Evolutionary conservation across 495 filamentous ascomycete genomes (phyloP).

Genomic region (Parmelia sp.): DNA sequence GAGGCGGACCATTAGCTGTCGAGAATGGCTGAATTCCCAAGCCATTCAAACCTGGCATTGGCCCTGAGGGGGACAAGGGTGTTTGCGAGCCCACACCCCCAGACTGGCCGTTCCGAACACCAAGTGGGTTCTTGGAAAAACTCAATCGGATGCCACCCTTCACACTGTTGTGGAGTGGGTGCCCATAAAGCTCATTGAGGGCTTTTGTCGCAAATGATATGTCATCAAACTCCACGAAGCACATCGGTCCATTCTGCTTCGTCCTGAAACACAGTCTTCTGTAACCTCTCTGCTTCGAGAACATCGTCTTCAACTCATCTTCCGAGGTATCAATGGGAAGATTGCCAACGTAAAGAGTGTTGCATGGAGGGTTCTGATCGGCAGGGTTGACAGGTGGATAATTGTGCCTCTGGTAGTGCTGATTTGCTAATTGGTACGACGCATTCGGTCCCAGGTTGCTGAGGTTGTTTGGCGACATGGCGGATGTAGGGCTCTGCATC

Average conservation of each 20-base stretch:
- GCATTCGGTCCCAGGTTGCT: conserved; percentile 38
- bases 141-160: conserved; percentile 97
- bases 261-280: conserved; percentile 96
- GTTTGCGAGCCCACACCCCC: conserved; percentile 48
- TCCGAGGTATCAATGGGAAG: conserved; percentile 90
- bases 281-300: conserved; percentile 90
- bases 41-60: conserved; percentile 42
- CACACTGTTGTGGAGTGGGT: conserved; percentile 81
- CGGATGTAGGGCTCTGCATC: conserved; percentile 48
- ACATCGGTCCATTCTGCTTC: conserved; percentile 98
- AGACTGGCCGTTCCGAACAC: conserved; percentile 74
- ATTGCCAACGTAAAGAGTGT: conserved; percentile 96
- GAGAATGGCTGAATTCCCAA: conserved; percentile 61
- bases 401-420: conserved; percentile 58
- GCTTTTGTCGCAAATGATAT: conserved; percentile 89
- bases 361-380: conserved; percentile 96
- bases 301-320: conserved; percentile 92
- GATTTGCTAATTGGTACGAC: conserved; percentile 50
- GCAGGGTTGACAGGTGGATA: conserved; percentile 90
- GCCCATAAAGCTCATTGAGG: conserved; percentile 85
- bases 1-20: conserved; percentile 67
- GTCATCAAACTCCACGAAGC: conserved; percentile 98
- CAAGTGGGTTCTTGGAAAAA: conserved; percentile 96
- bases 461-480: conserved; percentile 55
- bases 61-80: conserved; percentile 44